A percentile compares a stretch with the other conserved stretches of the same genome.
These are phyloP conservation scores for Fusarium sublunatum DNA, from an alignment of 2,329 filamentous ascomycete genomes.

Conservation along the genomic window DNA sequence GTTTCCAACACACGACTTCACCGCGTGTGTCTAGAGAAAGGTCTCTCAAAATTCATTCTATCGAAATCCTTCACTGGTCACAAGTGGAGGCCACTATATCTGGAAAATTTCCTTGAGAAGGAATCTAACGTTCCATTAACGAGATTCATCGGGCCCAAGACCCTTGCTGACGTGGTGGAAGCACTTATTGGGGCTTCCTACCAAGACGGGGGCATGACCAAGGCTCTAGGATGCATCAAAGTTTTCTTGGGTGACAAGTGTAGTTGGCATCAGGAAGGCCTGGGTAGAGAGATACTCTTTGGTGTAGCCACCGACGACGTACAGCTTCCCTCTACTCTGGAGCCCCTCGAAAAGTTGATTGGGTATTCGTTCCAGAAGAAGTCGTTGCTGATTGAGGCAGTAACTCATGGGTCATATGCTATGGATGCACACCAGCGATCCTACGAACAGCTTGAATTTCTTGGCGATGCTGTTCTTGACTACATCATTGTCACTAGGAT, in stretches of 20 bases:
- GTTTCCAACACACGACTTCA: slow-evolving; percentile 82
- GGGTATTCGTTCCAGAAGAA: slow-evolving; percentile 78
- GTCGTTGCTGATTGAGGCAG: slow-evolving; percentile 77
- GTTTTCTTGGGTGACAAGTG: slow-evolving; percentile 69
- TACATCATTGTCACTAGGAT: slow-evolving; percentile 75
- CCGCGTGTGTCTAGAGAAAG: slow-evolving; percentile 69
- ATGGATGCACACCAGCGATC: slow-evolving; percentile 55
- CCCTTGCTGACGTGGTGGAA: slow-evolving; percentile 88
- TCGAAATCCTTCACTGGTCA: slow-evolving; percentile 72
- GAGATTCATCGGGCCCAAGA: slow-evolving; percentile 74
- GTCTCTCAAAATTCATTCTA: slow-evolving; percentile 79
- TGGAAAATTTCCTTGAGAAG: slow-evolving; percentile 51
- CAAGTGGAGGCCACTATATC: slow-evolving; percentile 78
- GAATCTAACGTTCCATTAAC: slow-evolving; percentile 6
- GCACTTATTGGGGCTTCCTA: slow-evolving; percentile 83
- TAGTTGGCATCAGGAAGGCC: slow-evolving; percentile 62
- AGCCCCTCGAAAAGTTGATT: slow-evolving; percentile 71
- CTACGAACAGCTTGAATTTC: slow-evolving; percentile 83
- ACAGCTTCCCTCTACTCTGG: slow-evolving; percentile 55
- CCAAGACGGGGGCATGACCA: slow-evolving; percentile 72
- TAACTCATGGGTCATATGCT: slow-evolving; percentile 78
- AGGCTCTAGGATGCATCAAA: slow-evolving; percentile 72
- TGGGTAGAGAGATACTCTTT: slow-evolving; percentile 58
- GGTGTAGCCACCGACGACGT: slow-evolving; percentile 51
- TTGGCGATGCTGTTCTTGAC: slow-evolving; percentile 89